A percentile compares a stretch with the other conserved stretches of the same genome.
Conservation (phyloP, 352 stramenopile species). For the Globisporangium nunn region DNA sequence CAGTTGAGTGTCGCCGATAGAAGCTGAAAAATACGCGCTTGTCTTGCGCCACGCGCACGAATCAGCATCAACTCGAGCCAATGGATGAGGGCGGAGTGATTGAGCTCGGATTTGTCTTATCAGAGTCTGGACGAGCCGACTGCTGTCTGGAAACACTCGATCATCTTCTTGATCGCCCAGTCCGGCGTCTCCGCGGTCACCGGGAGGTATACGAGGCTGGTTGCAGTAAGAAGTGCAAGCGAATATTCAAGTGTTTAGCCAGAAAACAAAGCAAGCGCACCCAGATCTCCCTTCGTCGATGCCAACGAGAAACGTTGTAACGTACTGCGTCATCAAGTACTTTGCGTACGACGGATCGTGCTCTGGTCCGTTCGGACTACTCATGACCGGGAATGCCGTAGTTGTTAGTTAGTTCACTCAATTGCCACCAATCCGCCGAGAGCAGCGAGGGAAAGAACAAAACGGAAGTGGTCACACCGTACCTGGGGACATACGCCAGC, state of each 20-base stretch:
- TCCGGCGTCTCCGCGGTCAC: constrained; percentile 70
- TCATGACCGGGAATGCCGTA: not conserved
- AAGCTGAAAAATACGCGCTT: not conserved
- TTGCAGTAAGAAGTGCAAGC: too few relatives aligned
- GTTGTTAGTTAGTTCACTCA: not conserved
- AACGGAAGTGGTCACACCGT: not conserved
- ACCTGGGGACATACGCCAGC: constrained; percentile 63
- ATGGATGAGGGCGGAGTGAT: too few relatives aligned
- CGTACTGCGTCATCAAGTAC: constrained; percentile 65
- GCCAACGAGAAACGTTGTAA: not conserved
- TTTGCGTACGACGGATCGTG: constrained; percentile 62
- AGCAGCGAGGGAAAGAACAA: not conserved
- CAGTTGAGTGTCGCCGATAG: not conserved
- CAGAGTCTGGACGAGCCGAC: constrained; percentile 27
- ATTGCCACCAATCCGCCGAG: not conserved
- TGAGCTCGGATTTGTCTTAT: not conserved
- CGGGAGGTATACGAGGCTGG: constrained; percentile 69
- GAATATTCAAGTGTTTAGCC: not conserved
- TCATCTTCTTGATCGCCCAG: constrained; percentile 78
- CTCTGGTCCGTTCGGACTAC: constrained; percentile 32
- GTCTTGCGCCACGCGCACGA: too few relatives aligned
- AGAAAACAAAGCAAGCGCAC: not conserved
- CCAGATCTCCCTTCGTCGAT: not conserved
- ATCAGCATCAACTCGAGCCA: too few relatives aligned
- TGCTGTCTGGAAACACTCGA: constrained; percentile 45